Conservation (phyloP, 345 rosid species). For the Eucalyptus fibrosa region DNA sequence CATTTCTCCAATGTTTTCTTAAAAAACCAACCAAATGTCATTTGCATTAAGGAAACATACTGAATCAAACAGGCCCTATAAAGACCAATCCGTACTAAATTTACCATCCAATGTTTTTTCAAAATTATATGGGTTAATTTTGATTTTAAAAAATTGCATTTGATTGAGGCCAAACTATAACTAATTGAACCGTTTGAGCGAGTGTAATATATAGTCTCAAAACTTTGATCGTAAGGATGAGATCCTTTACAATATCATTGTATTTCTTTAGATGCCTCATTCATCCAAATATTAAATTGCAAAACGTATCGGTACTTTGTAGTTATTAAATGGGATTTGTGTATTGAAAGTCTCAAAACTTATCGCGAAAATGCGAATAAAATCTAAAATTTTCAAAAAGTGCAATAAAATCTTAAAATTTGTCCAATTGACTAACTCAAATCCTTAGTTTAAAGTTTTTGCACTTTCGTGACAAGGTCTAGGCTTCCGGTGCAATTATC, state of each 20-base stretch:
- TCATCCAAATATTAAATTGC: not conserved
- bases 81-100: not conserved
- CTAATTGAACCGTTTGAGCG: not conserved
- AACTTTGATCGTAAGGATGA: accelerated
- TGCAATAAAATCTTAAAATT: too few species aligned
- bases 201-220: not conserved
- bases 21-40: too few species aligned
- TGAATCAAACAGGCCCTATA: not conserved
- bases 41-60: too few species aligned
- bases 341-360: not conserved
- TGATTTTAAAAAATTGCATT: too few species aligned
- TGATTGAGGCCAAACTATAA: not conserved
- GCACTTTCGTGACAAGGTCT: not conserved
- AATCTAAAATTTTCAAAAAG: too few species aligned
- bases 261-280: not conserved
- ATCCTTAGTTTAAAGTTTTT: too few species aligned
- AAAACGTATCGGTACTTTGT: not conserved
- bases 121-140: not conserved
- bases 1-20: too few species aligned
- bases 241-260: too few species aligned
- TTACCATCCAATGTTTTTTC: not conserved
- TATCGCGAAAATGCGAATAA: accelerated
- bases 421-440: not conserved
- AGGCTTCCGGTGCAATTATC: not conserved
- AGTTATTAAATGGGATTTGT: not conserved